Conservation (phyloP, 192 early-diverging fungal genomes). For the Fimicolochytrium jonesii region DNA sequence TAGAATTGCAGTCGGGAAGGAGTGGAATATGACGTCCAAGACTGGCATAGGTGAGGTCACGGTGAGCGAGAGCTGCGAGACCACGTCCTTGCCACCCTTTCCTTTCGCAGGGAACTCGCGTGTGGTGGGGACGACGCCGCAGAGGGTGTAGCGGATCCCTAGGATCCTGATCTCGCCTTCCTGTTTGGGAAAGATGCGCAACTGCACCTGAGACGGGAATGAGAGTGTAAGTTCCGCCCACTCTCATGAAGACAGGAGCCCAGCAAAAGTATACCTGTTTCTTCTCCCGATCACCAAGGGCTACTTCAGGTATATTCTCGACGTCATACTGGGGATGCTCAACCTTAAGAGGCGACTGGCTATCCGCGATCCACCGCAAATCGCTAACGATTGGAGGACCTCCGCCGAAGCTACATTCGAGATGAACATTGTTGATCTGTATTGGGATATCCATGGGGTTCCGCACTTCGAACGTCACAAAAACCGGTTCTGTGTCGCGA, state of each 20-base stretch:
- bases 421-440: constrained; percentile 56
- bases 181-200: constrained; percentile 65
- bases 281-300: constrained; percentile 49
- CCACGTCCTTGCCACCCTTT: constrained; percentile 61
- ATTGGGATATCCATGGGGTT: constrained; percentile 75
- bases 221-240: background rate
- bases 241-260: background rate
- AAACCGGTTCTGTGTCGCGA: constrained; percentile 75
- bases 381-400: constrained; percentile 20
- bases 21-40: constrained; percentile 71
- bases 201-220: constrained; percentile 50
- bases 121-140: constrained; percentile 70
- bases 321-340: constrained; percentile 52
- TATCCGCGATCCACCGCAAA: constrained; percentile 25
- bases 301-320: constrained; percentile 47
- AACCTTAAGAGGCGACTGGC: constrained; percentile 17
- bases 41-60: constrained; percentile 81
- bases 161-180: constrained; percentile 69
- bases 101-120: constrained; percentile 65
- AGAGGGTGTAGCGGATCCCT: constrained; percentile 75
- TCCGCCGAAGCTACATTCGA: constrained; percentile 40
- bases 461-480: constrained; percentile 56
- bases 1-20: constrained; percentile 71
- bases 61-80: constrained; percentile 56
- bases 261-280: constrained; percentile 5